These are phyloP conservation scores for Yarrowia hollandica DNA, from an alignment of 805 yeast species.

Conservation along the genomic window DNA sequence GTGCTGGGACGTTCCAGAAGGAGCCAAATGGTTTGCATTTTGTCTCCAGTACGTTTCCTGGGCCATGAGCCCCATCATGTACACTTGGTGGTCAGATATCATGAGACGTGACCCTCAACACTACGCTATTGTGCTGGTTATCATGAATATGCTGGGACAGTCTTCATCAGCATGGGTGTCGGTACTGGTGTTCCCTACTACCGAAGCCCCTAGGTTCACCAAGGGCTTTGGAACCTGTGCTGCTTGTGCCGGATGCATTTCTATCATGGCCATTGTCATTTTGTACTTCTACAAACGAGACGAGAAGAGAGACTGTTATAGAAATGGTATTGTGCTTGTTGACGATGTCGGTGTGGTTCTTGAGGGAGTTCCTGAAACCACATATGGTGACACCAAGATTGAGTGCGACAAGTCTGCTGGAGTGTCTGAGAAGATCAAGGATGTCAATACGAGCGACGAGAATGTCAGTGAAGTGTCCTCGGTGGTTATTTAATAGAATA, in stretches of 20 bases:
- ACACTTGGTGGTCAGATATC: neutral
- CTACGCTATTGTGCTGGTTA: constrained; percentile 51
- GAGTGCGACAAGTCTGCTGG: too few relatives aligned
- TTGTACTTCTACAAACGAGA: constrained; percentile 56
- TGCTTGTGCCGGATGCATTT: constrained; percentile 30
- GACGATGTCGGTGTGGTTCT: neutral
- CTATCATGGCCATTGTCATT: constrained; percentile 42
- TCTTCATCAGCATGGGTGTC: constrained; percentile 55
- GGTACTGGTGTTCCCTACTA: constrained; percentile 45
- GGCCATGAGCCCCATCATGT: neutral
- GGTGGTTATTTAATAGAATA: neutral
- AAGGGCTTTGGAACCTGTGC: constrained; percentile 36
- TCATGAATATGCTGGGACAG: constrained; percentile 54
- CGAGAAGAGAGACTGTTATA: constrained; percentile 49
- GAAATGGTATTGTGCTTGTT: constrained; percentile 47
- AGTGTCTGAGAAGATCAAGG: neutral
- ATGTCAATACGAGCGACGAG: neutral
- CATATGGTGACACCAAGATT: too few relatives aligned
- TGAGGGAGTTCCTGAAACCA: too few relatives aligned
- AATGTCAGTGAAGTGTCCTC: neutral
- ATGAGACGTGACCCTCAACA: constrained; percentile 52
- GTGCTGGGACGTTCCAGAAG: constrained; percentile 1
- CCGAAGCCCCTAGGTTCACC: constrained; percentile 37
- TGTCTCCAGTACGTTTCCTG: neutral
- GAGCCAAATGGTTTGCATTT: constrained; percentile 1